Evolutionary conservation across 202 grass and related monocot genomes (phyloP).

Genomic region (Panicum hallii): DNA sequence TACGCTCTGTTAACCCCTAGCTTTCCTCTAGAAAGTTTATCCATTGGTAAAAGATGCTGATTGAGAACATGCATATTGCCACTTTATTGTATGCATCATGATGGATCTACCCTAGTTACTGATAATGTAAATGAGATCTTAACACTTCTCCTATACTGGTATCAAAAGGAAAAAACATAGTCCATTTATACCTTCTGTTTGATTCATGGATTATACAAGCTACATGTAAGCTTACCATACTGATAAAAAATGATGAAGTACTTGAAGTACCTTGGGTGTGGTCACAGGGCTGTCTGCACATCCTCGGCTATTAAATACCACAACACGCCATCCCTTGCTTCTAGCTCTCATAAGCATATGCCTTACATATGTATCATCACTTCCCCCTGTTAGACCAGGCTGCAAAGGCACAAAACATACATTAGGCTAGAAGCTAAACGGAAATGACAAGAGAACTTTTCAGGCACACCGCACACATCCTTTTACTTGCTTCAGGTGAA

Average conservation of each 20-base stretch:
- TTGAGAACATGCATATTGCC: not conserved
- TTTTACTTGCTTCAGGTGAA: constrained; percentile 3
- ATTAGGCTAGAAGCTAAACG: not conserved
- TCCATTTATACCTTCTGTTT: constrained; percentile 24
- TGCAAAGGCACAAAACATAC: constrained; percentile 45
- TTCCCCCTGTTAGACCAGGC: constrained; percentile 93
- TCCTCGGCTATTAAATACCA: constrained; percentile 94
- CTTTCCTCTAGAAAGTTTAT: constrained; percentile 15
- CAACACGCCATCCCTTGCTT: constrained; percentile 85
- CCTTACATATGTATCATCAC: constrained; percentile 94
- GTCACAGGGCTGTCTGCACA: constrained; percentile 89
- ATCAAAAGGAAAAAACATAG: not conserved
- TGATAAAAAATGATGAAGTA: not conserved
- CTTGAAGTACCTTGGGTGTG: constrained; percentile 77
- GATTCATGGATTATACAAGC: not conserved
- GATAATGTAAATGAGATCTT: constrained; percentile 2
- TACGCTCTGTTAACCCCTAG: not conserved
- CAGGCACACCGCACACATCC: not conserved
- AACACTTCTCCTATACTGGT: not conserved
- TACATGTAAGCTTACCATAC: not conserved
- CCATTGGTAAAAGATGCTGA: constrained; percentile 8
- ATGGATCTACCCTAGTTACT: not conserved
- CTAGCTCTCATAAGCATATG: constrained; percentile 96
- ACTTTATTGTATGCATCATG: not conserved
- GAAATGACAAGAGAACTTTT: not conserved